These are phyloP conservation scores for Gastrolobium villosum DNA, from an alignment of 306 rosid genomes.

Conservation along the genomic window DNA sequence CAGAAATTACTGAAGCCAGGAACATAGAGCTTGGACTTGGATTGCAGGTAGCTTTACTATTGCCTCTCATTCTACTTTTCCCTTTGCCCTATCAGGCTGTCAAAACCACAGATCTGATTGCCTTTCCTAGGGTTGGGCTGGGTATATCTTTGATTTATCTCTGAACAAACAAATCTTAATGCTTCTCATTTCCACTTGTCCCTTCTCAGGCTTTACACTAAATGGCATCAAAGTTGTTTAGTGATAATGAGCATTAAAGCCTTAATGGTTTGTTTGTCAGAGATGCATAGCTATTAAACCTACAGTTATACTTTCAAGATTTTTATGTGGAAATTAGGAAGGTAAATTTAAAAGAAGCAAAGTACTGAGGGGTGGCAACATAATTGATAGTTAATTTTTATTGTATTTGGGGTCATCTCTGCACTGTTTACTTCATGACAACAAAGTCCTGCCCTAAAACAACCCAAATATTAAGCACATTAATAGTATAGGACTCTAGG, in stretches of 20 bases:
- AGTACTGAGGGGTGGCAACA: conserved; percentile 3
- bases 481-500: neutral
- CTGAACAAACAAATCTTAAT: conserved; percentile 13
- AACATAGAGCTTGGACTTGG: conserved; percentile 95
- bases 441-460: neutral
- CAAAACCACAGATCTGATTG: neutral
- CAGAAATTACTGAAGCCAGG: conserved; percentile 84
- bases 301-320: neutral
- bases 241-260: neutral
- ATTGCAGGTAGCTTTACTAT: conserved; percentile 70
- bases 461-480: conserved; percentile 28
- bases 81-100: conserved; percentile 22
- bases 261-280: conserved; percentile 17
- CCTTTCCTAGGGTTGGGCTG: conserved; percentile 17
- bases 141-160: conserved; percentile 3
- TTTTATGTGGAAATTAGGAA: conserved; percentile 26
- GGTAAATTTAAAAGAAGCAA: neutral
- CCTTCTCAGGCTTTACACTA: conserved; percentile 15
- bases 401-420: conserved; percentile 12
- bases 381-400: conserved; percentile 2
- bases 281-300: conserved; percentile 28
- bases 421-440: conserved; percentile 15
- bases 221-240: conserved; percentile 23
- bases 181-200: neutral
- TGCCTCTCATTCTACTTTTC: conserved; percentile 40